Evolutionary conservation across 179 eudicot genomes (phyloP).

Genomic region (Silene vulgaris): DNA sequence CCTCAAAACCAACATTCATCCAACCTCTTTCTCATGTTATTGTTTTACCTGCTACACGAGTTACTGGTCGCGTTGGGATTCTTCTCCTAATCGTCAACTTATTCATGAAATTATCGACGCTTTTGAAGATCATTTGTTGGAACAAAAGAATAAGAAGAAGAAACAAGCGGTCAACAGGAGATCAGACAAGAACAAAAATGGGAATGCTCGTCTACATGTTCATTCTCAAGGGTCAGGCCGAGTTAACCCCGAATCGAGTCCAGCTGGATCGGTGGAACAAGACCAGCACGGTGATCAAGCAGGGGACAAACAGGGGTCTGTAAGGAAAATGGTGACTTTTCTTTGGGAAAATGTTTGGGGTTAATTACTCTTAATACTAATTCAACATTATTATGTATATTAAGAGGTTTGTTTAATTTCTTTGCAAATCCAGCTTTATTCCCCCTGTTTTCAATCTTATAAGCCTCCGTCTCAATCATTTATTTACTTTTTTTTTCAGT

Average conservation of each 20-base stretch:
- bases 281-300: constrained; percentile 19
- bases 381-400: neutral
- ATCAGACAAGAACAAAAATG: constrained; percentile 35
- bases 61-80: constrained; percentile 79
- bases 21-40: constrained; percentile 45
- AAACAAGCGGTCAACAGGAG: constrained; percentile 33
- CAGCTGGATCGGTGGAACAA: constrained; percentile 16
- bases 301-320: constrained; percentile 35
- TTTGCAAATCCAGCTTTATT: constrained; percentile 4
- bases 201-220: neutral
- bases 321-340: constrained; percentile 36
- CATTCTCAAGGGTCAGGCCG: constrained; percentile 18
- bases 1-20: constrained; percentile 25
- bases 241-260: neutral
- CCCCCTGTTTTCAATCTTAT: constrained; percentile 14
- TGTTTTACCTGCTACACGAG: constrained; percentile 72
- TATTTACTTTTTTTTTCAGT: neutral
- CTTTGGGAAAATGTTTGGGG: constrained; percentile 42
- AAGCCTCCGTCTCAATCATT: constrained; percentile 8
- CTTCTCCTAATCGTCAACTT: constrained; percentile 69
- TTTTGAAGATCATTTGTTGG: constrained; percentile 49
- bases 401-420: neutral
- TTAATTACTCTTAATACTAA: neutral
- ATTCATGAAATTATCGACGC: constrained; percentile 81
- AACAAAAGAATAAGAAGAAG: constrained; percentile 19